These are phyloP conservation scores for Osmanthus fragrans DNA, from an alignment of 257 asterid genomes.

Conservation along the genomic window DNA sequence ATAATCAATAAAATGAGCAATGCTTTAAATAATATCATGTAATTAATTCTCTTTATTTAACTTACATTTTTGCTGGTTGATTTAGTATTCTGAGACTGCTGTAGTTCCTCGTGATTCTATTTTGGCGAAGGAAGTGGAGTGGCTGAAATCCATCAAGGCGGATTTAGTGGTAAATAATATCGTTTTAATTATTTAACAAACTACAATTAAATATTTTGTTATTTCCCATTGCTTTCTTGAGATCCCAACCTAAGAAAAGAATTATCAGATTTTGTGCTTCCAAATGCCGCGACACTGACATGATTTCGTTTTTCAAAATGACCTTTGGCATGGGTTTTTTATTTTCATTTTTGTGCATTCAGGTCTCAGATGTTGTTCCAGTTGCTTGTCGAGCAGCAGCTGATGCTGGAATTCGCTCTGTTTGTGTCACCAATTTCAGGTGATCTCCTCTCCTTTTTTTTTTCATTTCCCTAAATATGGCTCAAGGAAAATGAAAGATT, in stretches of 20 bases:
- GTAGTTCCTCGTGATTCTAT: slow-evolving; percentile 88
- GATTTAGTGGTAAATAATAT: slow-evolving; percentile 75
- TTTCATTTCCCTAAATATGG: too few relatives aligned
- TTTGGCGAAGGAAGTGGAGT: slow-evolving; percentile 84
- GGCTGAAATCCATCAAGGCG: slow-evolving; percentile 91
- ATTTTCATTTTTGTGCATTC: slow-evolving; percentile 5
- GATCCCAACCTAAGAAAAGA: neutral
- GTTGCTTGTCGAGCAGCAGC: slow-evolving; percentile 99
- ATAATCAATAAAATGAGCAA: neutral
- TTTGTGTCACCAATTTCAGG: slow-evolving; percentile 97
- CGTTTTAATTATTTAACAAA: neutral
- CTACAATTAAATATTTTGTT: neutral
- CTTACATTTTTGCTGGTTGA: slow-evolving; percentile 19
- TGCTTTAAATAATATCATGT: neutral
- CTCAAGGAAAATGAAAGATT: too few relatives aligned
- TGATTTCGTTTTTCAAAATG: slow-evolving; percentile 6
- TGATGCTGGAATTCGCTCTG: slow-evolving; percentile 95
- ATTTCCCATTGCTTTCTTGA: neutral
- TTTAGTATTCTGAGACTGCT: slow-evolving; percentile 95
- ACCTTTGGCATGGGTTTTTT: slow-evolving; percentile 4
- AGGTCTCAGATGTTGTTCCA: slow-evolving; percentile 99
- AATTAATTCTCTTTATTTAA: slow-evolving; percentile 8
- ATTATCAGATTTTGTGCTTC: neutral
- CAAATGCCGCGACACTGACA: neutral
- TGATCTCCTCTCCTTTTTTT: slow-evolving; percentile 22